Conservation (phyloP, 768 basidiomycete genomes). For the Suillus ampliporus region DNA sequence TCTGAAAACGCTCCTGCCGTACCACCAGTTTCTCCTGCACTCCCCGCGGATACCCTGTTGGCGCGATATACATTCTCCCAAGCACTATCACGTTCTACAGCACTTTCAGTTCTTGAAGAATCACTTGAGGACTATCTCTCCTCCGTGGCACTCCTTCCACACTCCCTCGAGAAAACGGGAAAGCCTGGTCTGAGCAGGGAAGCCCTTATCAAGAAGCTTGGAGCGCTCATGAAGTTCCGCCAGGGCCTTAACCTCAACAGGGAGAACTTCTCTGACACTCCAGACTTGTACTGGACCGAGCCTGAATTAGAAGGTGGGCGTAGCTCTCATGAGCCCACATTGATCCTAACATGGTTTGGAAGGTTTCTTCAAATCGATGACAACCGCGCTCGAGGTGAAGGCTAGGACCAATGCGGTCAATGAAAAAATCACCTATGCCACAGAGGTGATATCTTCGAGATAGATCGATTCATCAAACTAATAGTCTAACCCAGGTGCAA, state of each 20-base stretch:
- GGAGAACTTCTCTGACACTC: conserved; percentile 87
- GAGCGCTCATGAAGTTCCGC: conserved; percentile 88
- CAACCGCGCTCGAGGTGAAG: conserved; percentile 85
- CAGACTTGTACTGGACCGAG: conserved; percentile 95
- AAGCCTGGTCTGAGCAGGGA: conserved; percentile 82
- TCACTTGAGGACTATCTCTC: conserved; percentile 84
- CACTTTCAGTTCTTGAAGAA: conserved; percentile 85
- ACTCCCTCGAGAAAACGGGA: conserved; percentile 76
- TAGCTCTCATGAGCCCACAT: neutral
- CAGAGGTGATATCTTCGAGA: conserved; percentile 55
- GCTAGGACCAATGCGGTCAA: conserved; percentile 82
- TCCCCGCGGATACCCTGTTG: conserved; percentile 75
- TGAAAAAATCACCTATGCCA: conserved; percentile 91
- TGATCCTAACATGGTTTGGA: neutral
- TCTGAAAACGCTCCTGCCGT: conserved; percentile 49
- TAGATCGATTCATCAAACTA: neutral
- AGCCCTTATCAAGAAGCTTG: conserved; percentile 90
- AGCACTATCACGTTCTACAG: conserved; percentile 87
- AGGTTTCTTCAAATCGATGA: conserved; percentile 88
- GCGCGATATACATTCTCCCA: conserved; percentile 93
- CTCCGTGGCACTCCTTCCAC: conserved; percentile 81
- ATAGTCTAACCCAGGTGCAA: conserved; percentile 59
- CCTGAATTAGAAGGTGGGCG: conserved; percentile 82
- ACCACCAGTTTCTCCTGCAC: conserved; percentile 53
- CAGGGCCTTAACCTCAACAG: conserved; percentile 91